Conservation (phyloP, 2,329 filamentous ascomycete genomes). For the Colletotrichum tabaci region DNA sequence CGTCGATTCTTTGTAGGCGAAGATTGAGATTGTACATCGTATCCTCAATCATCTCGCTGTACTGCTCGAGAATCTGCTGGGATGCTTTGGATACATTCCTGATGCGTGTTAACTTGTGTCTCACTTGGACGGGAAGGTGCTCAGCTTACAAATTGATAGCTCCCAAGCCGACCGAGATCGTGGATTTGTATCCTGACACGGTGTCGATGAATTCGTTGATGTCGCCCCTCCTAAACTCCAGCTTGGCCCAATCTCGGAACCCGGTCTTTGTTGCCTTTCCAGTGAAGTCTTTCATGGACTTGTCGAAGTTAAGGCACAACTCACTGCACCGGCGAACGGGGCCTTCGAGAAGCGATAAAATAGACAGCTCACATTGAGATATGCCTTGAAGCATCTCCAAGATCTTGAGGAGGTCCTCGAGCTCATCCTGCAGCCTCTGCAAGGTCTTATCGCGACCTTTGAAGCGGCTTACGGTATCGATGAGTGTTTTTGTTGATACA, state of each 20-base stretch:
- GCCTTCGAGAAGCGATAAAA: conserved; percentile 51
- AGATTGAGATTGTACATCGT: conserved; percentile 53
- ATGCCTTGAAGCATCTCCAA: conserved; percentile 49
- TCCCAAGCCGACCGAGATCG: conserved; percentile 55
- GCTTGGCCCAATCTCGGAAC: conserved; percentile 56
- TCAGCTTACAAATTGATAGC: conserved; percentile 54
- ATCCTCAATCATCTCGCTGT: conserved; percentile 56
- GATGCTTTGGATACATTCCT: conserved; percentile 52
- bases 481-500: conserved; percentile 52
- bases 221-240: conserved; percentile 58
- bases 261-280: conserved; percentile 50
- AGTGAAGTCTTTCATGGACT: conserved; percentile 53
- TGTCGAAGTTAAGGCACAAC: conserved; percentile 55
- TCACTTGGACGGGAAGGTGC: conserved; percentile 22
- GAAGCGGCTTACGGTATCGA: conserved; percentile 52
- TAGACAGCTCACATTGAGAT: conserved; percentile 45
- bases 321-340: conserved; percentile 54
- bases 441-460: conserved; percentile 54
- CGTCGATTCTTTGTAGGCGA: conserved; percentile 53
- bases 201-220: conserved; percentile 58
- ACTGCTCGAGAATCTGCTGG: conserved; percentile 52
- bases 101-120: background rate
- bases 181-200: conserved; percentile 56
- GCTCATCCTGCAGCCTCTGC: conserved; percentile 50
- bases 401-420: conserved; percentile 52